phyloP scores from a whole-genome alignment of 306 rosid species.

The Vigna nakashimae region DNA sequence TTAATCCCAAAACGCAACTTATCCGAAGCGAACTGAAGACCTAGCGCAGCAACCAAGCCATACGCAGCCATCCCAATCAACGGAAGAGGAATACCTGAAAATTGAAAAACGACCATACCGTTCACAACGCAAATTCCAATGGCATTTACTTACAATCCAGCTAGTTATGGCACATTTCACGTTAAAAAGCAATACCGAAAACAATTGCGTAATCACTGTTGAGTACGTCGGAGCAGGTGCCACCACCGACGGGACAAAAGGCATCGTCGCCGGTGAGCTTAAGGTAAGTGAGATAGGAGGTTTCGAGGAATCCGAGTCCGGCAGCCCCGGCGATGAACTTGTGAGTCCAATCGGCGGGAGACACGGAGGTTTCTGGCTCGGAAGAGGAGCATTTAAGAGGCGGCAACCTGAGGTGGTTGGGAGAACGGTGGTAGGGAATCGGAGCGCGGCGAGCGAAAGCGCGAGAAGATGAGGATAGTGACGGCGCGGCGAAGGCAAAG shows the following conservation, averaged over 20 bases:
- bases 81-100: conserved; percentile 87
- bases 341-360: conserved; percentile 49
- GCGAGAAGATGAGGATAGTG: conserved; percentile 34
- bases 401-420: conserved; percentile 26
- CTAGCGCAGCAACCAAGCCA: conserved; percentile 66
- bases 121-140: background rate
- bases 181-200: conserved; percentile 57
- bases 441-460: conserved; percentile 38
- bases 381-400: conserved; percentile 61
- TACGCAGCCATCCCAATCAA: conserved; percentile 79
- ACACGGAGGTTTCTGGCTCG: conserved; percentile 54
- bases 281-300: conserved; percentile 77
- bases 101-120: conserved; percentile 36
- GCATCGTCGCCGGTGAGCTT: conserved; percentile 74
- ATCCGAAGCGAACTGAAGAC: conserved; percentile 63
- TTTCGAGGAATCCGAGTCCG: conserved; percentile 79
- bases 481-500: conserved; percentile 50
- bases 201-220: conserved; percentile 78
- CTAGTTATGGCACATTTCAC: background rate
- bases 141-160: background rate
- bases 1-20: conserved; percentile 63
- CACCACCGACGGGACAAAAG: conserved; percentile 74
- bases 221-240: conserved; percentile 69
- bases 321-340: conserved; percentile 61
- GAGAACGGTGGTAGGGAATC: conserved; percentile 25